Base-by-base conservation (phyloP, 2,329 filamentous ascomycete genomes). In the Mycosphaerelloides madeirae region DNA sequence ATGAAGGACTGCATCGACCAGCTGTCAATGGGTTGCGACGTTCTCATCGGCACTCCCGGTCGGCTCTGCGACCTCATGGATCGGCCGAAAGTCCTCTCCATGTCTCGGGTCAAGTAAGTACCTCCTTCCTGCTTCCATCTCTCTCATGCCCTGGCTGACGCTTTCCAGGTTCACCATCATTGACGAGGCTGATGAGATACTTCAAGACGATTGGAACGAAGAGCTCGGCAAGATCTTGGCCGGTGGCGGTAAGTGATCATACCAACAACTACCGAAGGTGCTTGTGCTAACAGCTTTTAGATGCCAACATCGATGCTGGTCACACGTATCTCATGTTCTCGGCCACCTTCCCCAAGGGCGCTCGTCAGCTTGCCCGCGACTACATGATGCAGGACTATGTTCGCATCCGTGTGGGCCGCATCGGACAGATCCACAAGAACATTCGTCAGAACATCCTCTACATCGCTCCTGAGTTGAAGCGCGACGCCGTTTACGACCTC, bases 141-240 rank as follows among this genome's bases (percentile, higher is more conserved):
- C 9, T 5, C 22, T 2, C 14, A 41, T 9, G 18, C 15, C 11
- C 2, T 3, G 7, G 20, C 29, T 44, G 15, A 44, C 42, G 28
- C 52, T 2, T 12, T 33, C 9, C 41, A 78, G 75, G 49, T 81
- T 74, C 66, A 81, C 79, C 53, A 79, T 97, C 53, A 83, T 98
- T 50, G 93, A 97, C 48, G 93, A 98, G 63, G 93, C 93, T 0
- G 93, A 98, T 61, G 91, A 98, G 70, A 83, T 98, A 75, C 77
- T 98, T 0, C 65, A 75, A 2, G 63, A 73, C 1, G 86, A 90
- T 58, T 97, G 93, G 87, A 77, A 84, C 31, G 75, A 81, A 0
- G 81, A 90, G 3, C 76, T 97, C 48, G 75, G 76, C 33, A 81
- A 80, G 58, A 85, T 97, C 47, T 81, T 97, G 65, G 74, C 75